Conservation (phyloP, 1,284 basidiomycete genomes). For the Sanghuangporus sanghuang region DNA sequence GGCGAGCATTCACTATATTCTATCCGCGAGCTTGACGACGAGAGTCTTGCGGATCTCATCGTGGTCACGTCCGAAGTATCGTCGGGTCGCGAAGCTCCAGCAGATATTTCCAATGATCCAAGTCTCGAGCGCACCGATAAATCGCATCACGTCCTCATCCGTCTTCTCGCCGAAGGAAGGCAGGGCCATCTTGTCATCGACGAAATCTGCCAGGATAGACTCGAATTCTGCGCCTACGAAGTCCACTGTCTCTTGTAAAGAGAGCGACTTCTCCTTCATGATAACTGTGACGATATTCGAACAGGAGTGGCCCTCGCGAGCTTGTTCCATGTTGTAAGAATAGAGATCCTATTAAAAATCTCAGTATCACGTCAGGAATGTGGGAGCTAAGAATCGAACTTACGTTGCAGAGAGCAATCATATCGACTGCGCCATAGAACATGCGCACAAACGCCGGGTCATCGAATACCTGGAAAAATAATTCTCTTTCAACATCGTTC, state of each 20-base stretch:
- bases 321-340: slow-evolving; percentile 70
- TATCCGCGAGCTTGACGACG: slow-evolving; percentile 28
- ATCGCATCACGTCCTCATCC: slow-evolving; percentile 43
- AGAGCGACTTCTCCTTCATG: slow-evolving; percentile 47
- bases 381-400: slow-evolving; percentile 23
- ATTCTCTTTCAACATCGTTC: too few species aligned
- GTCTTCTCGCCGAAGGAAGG: slow-evolving; percentile 44
- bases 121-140: slow-evolving; percentile 41
- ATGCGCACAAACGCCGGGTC: slow-evolving; percentile 48
- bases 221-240: slow-evolving; percentile 49
- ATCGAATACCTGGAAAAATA: slow-evolving; percentile 36
- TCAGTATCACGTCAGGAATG: not conserved
- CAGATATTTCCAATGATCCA: slow-evolving; percentile 47
- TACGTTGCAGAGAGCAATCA: slow-evolving; percentile 67
- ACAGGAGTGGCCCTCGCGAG: slow-evolving; percentile 49
- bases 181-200: slow-evolving; percentile 33
- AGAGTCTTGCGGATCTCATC: slow-evolving; percentile 42
- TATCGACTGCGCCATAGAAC: slow-evolving; percentile 57
- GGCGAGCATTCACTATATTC: not conserved
- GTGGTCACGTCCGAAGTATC: slow-evolving; percentile 49
- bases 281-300: slow-evolving; percentile 64
- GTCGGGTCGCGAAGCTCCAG: slow-evolving; percentile 56
- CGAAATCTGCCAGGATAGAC: slow-evolving; percentile 45
- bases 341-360: slow-evolving; percentile 51
- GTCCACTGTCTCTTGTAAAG: slow-evolving; percentile 57